Evolutionary conservation across 1,284 basidiomycete species (phyloP).

Genomic region (Xanthoconium separans): DNA sequence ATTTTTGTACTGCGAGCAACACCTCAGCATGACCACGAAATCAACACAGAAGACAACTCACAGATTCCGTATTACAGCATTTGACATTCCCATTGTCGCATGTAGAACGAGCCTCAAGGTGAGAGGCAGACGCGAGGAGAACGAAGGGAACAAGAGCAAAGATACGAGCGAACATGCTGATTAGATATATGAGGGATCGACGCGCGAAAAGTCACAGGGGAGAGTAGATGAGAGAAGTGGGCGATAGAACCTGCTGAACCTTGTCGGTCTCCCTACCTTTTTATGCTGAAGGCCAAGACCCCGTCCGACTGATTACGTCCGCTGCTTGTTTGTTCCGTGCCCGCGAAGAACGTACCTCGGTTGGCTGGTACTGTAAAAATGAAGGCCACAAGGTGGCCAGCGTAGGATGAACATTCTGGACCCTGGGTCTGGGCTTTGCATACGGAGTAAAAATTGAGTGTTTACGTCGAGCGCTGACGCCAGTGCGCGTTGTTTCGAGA

Average conservation of each 20-base stretch:
- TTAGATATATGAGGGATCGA: not conserved
- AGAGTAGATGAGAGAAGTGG: not conserved
- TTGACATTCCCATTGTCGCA: constrained; percentile 2
- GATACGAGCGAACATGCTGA: constrained; percentile 20
- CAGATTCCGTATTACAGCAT: constrained; percentile 13
- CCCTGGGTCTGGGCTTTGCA: not conserved
- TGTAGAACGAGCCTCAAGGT: constrained; percentile 6
- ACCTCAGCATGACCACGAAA: not conserved
- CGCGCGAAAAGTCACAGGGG: not conserved
- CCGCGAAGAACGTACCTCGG: not conserved
- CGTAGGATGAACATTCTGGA: too few relatives aligned
- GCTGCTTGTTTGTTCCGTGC: not conserved
- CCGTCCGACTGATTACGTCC: constrained; percentile 6
- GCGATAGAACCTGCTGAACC: not conserved
- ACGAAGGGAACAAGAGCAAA: constrained; percentile 23
- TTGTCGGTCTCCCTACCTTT: not conserved
- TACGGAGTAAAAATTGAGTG: not conserved
- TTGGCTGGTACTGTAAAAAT: constrained; percentile 2
- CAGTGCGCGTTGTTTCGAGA: not conserved
- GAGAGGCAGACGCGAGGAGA: constrained; percentile 8
- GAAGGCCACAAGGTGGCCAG: not conserved
- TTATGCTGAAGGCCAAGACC: constrained; percentile 17
- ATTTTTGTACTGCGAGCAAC: not conserved
- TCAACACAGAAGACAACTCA: not conserved
- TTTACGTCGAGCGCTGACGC: not conserved